Evolutionary conservation across 176 grass and related monocot species (phyloP), one percentile per base, ranked within the genome.

Genomic region (Carex parvula): DNA sequence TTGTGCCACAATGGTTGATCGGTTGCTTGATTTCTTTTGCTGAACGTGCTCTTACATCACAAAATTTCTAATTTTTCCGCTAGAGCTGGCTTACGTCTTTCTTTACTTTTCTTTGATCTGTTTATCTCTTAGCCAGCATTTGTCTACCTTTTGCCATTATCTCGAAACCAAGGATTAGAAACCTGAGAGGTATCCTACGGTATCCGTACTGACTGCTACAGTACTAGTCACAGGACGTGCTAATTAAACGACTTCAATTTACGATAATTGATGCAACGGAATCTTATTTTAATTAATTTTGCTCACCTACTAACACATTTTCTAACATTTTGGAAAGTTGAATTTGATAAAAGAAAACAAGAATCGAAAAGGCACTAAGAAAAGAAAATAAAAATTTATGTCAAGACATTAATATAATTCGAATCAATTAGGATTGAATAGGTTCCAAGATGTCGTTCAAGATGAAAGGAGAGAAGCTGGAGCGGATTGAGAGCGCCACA

Each of bases 401-500:
- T 77, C 24, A 54, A 30, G 22, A 29, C 5, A 53, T 52, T 74
- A 74, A 74, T 75, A 54, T 26, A 3, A 54, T 75, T 48, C 48
- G 30, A 29, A 54, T 39, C 39, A 35, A 41, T 70, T 70, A 2
- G 32, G 33, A 76, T 26, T 55, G 10, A 42, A 29, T 64, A 82
- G 80, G 44, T 82, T 9, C 18, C 20, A 66, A 61, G 63, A 82
- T 82, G 80, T 82, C 80, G 21, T 82, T 82, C 63, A 82, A 82
- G 63, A 18, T 67, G 18, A 82, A 82, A 66, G 80, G 80, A 37
- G 86, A 90, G 79, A 94, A 91, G 87, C 13, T 86, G 2, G 91
- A 93, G 70, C 85, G 86, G 65, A 54, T 87, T 15, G 86, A 87
- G 80, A 91, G 84, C 60, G 76, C 59, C 62, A 74, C 91, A 71